Evolutionary conservation across 495 filamentous ascomycete genomes (phyloP).

Genomic region (Lasiosphaeriaceae sp.): DNA sequence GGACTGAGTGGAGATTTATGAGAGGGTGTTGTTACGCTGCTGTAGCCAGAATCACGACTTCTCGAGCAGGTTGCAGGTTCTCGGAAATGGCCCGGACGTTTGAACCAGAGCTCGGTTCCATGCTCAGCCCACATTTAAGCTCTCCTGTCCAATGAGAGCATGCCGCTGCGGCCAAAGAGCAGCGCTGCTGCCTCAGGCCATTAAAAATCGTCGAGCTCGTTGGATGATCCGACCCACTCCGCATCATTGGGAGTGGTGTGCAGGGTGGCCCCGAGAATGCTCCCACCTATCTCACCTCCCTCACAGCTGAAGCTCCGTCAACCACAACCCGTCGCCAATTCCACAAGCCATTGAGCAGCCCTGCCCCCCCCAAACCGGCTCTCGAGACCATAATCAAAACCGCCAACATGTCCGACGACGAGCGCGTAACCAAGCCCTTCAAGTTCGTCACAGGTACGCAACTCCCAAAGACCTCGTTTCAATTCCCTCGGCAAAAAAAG

Average conservation of each 20-base stretch:
- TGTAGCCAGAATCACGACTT: too few relatives aligned
- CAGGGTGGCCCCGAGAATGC: not conserved
- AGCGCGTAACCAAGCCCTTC: conserved; percentile 97
- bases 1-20: conserved; percentile 27
- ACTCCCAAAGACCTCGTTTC: conserved; percentile 8
- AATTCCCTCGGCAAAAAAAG: conserved; percentile 26
- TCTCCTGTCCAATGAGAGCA: not conserved
- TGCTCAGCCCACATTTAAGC: not conserved
- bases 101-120: not conserved
- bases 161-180: not conserved
- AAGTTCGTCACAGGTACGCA: conserved; percentile 98
- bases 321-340: conserved; percentile 5
- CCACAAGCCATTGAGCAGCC: conserved; percentile 18
- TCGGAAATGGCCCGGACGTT: not conserved
- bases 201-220: not conserved
- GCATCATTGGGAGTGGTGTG: not conserved
- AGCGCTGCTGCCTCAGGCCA: not conserved
- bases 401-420: conserved; percentile 78
- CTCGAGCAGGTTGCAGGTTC: conserved; percentile 1
- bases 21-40: not conserved
- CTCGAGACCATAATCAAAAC: conserved; percentile 15
- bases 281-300: not conserved
- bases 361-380: conserved; percentile 5
- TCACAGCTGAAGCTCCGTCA: conserved; percentile 6
- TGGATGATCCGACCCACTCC: not conserved